Conservation (phyloP, 2,329 filamentous ascomycete genomes). For the Cladophialophora exuberans region DNA sequence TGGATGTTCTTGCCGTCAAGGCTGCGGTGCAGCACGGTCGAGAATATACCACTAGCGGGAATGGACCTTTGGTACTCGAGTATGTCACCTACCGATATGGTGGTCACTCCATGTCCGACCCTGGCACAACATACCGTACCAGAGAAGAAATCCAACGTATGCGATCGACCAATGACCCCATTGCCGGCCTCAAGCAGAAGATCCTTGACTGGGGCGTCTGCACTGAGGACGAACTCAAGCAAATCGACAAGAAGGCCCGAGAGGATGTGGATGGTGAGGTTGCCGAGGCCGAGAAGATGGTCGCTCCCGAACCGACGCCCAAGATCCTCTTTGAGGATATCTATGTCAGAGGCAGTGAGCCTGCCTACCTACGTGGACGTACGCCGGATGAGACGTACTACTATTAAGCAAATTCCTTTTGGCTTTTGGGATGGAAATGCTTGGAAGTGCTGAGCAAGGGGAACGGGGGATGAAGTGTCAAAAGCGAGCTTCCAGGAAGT, state of each 20-base stretch:
- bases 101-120: constrained; percentile 99
- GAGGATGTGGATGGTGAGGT: constrained; percentile 86
- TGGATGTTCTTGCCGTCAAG: constrained; percentile 98
- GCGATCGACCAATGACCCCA: constrained; percentile 98
- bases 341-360: constrained; percentile 87
- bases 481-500: constrained; percentile 11
- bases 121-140: constrained; percentile 97
- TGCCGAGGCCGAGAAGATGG: constrained; percentile 85
- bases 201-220: constrained; percentile 93
- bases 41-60: constrained; percentile 78
- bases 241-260: constrained; percentile 91
- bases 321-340: constrained; percentile 96
- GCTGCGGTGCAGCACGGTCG: constrained; percentile 93
- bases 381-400: constrained; percentile 92
- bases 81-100: constrained; percentile 99
- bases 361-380: constrained; percentile 82
- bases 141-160: constrained; percentile 99
- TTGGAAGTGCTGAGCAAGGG: too few species aligned
- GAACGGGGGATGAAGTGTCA: neutral
- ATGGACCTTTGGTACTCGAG: constrained; percentile 94
- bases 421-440: neutral
- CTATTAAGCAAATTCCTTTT: constrained; percentile 51
- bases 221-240: constrained; percentile 93
- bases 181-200: constrained; percentile 97
- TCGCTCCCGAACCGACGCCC: constrained; percentile 72